A percentile compares a stretch with the other conserved stretches of the same genome.
Conservation (phyloP, 2,329 filamentous ascomycete species). For the Sclerotinia borealis region DNA sequence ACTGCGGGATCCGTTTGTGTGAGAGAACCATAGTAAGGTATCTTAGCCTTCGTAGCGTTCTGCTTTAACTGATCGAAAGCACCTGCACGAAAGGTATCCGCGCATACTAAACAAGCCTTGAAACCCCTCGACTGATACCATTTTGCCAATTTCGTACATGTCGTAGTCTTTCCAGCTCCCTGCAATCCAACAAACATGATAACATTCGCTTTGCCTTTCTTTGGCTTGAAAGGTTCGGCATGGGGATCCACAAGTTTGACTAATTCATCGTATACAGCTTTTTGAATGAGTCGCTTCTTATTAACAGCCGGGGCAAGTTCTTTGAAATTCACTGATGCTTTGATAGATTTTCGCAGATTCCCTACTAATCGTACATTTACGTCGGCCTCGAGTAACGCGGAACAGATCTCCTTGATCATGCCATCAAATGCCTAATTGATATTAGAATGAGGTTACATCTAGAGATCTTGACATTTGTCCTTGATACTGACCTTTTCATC, state of each 20-base stretch:
- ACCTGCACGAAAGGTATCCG: constrained; percentile 96
- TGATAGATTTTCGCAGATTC: constrained; percentile 88
- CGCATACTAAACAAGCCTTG: constrained; percentile 89
- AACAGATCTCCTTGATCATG: constrained; percentile 98
- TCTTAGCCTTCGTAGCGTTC: constrained; percentile 98
- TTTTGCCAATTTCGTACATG: constrained; percentile 91
- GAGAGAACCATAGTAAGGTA: constrained; percentile 94
- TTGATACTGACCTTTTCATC: constrained; percentile 74
- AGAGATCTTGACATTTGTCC: constrained; percentile 11
- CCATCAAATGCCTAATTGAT: constrained; percentile 74
- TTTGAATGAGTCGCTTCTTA: constrained; percentile 98
- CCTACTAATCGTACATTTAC: constrained; percentile 94
- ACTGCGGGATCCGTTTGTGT: constrained; percentile 94
- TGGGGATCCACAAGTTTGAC: constrained; percentile 94
- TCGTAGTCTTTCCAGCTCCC: constrained; percentile 95
- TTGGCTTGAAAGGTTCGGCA: constrained; percentile 90
- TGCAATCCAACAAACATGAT: constrained; percentile 99
- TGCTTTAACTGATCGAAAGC: constrained; percentile 98
- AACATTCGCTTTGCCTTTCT: constrained; percentile 92
- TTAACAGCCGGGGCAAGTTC: constrained; percentile 86
- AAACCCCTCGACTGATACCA: constrained; percentile 94
- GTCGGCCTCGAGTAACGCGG: constrained; percentile 91
- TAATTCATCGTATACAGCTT: constrained; percentile 94
- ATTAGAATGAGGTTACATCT: constrained; percentile 32
- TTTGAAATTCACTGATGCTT: constrained; percentile 86